Conservation (phyloP, 805 yeast species). For the Candida ascalaphidarum region DNA sequence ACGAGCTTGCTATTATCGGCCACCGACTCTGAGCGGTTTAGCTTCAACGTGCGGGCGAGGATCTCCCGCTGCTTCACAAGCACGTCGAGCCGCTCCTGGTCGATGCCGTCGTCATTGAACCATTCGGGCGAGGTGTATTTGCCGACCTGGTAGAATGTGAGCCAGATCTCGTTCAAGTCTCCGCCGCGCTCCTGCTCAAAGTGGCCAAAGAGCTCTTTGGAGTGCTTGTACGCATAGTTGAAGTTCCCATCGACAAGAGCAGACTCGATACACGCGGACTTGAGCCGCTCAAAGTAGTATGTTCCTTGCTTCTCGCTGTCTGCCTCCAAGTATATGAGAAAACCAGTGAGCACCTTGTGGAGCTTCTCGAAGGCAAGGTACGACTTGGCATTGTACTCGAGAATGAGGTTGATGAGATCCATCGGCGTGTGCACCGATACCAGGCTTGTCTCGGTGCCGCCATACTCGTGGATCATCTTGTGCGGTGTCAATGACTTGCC, state of each 20-base stretch:
- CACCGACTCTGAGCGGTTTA: conserved; percentile 31
- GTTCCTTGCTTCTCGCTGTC: conserved; percentile 3
- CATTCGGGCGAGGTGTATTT: conserved; percentile 33
- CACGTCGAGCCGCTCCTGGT: conserved; percentile 9
- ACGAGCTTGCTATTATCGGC: conserved; percentile 47
- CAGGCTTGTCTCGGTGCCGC: too few species aligned
- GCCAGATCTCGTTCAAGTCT: conserved; percentile 43
- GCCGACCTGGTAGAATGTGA: conserved; percentile 66
- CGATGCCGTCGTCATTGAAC: conserved; percentile 10
- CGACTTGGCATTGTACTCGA: conserved; percentile 48
- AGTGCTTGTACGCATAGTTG: conserved; percentile 40
- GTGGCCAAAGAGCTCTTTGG: conserved; percentile 28
- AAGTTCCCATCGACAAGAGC: conserved; percentile 60
- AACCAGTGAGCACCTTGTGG: conserved; percentile 28
- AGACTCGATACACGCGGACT: conserved; percentile 54
- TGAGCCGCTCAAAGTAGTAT: conserved; percentile 21
- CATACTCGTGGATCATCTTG: conserved; percentile 17
- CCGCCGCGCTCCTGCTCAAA: conserved; percentile 5
- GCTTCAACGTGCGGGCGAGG: conserved; percentile 40
- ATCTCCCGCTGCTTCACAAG: conserved; percentile 46
- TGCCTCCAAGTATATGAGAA: conserved; percentile 31
- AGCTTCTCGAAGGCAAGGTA: conserved; percentile 38
- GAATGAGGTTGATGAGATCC: conserved; percentile 29
- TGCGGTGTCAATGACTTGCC: conserved; percentile 31
- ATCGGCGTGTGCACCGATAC: conserved; percentile 16